Evolutionary conservation across 75 land plant genomes (phyloP).

Genomic region (Selaginella moellendorffii): DNA sequence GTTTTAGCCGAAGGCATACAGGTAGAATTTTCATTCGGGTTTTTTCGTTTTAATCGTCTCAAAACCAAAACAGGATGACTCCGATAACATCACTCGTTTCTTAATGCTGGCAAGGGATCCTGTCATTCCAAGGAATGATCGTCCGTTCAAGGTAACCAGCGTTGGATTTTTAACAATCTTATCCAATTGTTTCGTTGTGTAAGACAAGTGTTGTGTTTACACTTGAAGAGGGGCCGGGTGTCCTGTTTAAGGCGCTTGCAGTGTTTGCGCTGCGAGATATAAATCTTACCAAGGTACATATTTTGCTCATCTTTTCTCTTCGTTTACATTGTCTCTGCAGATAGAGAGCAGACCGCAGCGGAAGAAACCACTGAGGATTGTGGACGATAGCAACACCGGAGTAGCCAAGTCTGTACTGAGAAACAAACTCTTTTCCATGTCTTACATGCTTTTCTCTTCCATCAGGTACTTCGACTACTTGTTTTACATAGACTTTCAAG

Average conservation of each 20-base stretch:
- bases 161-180: background rate
- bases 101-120: conserved; percentile 91
- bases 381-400: background rate
- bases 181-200: background rate
- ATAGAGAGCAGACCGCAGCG: background rate
- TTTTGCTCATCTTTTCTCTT: background rate
- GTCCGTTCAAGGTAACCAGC: conserved; percentile 50
- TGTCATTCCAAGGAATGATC: conserved; percentile 58
- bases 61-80: conserved; percentile 44
- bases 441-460: background rate
- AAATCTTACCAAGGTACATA: conserved; percentile 56
- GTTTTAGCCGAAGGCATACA: conserved; percentile 80
- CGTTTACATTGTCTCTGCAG: background rate
- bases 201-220: conserved; percentile 93
- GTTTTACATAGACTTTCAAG: conserved; percentile 95
- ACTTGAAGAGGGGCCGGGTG: conserved; percentile 82
- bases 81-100: conserved; percentile 81
- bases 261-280: conserved; percentile 65
- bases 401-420: background rate
- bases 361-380: background rate
- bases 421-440: background rate
- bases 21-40: conserved; percentile 35
- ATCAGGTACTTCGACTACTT: conserved; percentile 79
- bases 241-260: conserved; percentile 85
- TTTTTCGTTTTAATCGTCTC: background rate